Base-by-base conservation (phyloP, 805 yeast genomes). In the Diddensiella caesifluorescens region DNA sequence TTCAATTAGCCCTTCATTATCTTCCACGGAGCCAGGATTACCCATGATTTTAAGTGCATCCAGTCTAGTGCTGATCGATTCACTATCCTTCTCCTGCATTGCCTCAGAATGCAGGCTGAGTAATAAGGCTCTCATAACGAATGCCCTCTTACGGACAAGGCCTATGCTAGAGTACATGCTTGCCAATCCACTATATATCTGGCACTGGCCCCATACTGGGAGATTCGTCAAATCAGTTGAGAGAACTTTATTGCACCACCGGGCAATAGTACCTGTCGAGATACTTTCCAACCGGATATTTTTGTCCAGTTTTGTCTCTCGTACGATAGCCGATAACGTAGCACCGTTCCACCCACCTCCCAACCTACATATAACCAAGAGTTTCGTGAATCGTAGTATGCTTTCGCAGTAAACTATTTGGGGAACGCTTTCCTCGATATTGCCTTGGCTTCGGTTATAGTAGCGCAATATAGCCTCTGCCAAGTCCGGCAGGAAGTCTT, bases 341-440 rank as follows among this genome's bases (percentile, higher is more conserved):
- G 57, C 57, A 1, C 61, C 53, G 18, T 69, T 68, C 46, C 79
- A 60, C 3, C 72, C 74, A 5, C 75, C 75, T 25, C 75, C 73
- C 2, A 71, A 55, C 47, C 69, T 69, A 3, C 78, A 59, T 6
- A 68, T 58, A 1, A 80, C 69, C 71, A 83, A 72, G 39, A 84
- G 71, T 42, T 77, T 77, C 18, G 80, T 63, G 39, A 71, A 74
- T 45, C 96, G 69, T 23, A 88, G 50, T 2, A 83, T 66, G 1
- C 81, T 70, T 49, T 87, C 95, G 32, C 83, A 77, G 49, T 78
- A 83, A 0, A 88, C 88, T 1, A 82, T 61, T 45, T 80, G 90
- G 0, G 97, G 97, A 0, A 82, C 89, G 49, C 75, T 75, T 49
- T 90, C 95, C 42, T 79, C 86, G 5, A 72, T 69, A 42, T 74